These are phyloP conservation scores for Mortierella sp. DNA, from an alignment of 371 early-diverging fungal genomes.

Conservation along the genomic window DNA sequence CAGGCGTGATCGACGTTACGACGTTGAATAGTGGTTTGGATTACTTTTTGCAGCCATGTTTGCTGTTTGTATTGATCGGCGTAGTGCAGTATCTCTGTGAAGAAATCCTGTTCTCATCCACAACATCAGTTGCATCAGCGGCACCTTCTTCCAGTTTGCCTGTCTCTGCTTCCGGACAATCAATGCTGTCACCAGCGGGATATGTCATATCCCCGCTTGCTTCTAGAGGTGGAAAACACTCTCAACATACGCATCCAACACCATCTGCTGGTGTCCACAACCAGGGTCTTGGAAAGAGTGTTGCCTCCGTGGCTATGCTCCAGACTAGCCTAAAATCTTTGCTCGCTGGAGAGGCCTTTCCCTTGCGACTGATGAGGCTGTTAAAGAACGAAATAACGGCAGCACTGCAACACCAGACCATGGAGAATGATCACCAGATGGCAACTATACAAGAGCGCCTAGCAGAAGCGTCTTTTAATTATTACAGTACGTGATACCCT, in stretches of 20 bases:
- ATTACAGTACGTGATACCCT: slow-evolving; percentile 31
- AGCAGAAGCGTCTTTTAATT: slow-evolving; percentile 24
- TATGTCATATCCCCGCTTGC: slow-evolving; percentile 37
- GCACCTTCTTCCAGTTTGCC: background rate
- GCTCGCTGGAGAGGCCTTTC: slow-evolving; percentile 50
- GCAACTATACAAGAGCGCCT: slow-evolving; percentile 37
- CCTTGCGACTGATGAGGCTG: slow-evolving; percentile 34
- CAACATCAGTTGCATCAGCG: slow-evolving; percentile 1
- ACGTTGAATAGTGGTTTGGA: slow-evolving; percentile 47
- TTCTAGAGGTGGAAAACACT: slow-evolving; percentile 17
- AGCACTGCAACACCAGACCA: slow-evolving; percentile 27
- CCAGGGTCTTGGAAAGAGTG: slow-evolving; percentile 19
- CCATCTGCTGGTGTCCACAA: background rate
- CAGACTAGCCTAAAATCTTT: slow-evolving; percentile 46
- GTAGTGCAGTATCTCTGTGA: slow-evolving; percentile 55
- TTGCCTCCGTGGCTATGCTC: slow-evolving; percentile 30
- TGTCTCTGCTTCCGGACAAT: slow-evolving; percentile 7
- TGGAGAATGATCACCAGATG: slow-evolving; percentile 47
- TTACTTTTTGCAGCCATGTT: slow-evolving; percentile 52
- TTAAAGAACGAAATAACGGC: slow-evolving; percentile 41
- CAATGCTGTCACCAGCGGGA: slow-evolving; percentile 39
- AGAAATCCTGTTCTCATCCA: slow-evolving; percentile 46
- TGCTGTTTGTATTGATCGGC: slow-evolving; percentile 49
- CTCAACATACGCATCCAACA: background rate
- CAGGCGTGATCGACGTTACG: slow-evolving; percentile 46